Base-by-base conservation (phyloP, 345 rosid genomes). In the Garcia nutans region DNA sequence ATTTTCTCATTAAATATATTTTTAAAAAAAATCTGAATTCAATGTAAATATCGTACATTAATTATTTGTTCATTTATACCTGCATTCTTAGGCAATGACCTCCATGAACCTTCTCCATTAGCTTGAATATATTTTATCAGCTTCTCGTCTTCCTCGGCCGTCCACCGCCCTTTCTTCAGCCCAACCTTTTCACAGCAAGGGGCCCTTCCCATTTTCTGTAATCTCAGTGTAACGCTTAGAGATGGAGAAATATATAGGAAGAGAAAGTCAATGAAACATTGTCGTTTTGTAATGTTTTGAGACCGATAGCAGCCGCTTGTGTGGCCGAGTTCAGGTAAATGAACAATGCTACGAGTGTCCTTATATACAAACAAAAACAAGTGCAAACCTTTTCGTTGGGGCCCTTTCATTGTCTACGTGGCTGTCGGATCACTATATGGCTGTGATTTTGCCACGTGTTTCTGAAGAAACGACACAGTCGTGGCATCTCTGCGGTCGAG, bases 171-270 rank as follows among this genome's bases (percentile, higher is more conserved):
- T 41, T 71, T 85, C 83, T 82, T 87, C 83, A 90, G 59, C 56
- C 94, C 94, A 20, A 90, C 86, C 47, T 87, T 90, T 65, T 90
- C 87, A 64, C 94, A 90, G 42, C 94, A 90, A 44, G 92, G 92
- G 1, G 94, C 89, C 71, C 94, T 86, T 37, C 94, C 94, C 94
- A 90, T 90, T 71, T 22, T 72, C 54, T 59, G 12, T 24, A 44
- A 13, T 20, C 8, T 24, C 7, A 44, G 11, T 42, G 8, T 1
- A 54, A 37, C 0, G 16, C 37, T 33, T 33, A 33, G 37, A 1
- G 33, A 31, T 31, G 4, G 37, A 61, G 68, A 45, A 5, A 12
- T 12, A 16, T 0, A 2, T n/a, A n/a, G 62, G 54, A 55, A 10
- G n/a, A 23, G 15, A 20, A n/a, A 22, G 49, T 16, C 15, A 49